Base-by-base conservation (phyloP, 2,329 filamentous ascomycete genomes). In the Cryphonectria nitschkei region DNA sequence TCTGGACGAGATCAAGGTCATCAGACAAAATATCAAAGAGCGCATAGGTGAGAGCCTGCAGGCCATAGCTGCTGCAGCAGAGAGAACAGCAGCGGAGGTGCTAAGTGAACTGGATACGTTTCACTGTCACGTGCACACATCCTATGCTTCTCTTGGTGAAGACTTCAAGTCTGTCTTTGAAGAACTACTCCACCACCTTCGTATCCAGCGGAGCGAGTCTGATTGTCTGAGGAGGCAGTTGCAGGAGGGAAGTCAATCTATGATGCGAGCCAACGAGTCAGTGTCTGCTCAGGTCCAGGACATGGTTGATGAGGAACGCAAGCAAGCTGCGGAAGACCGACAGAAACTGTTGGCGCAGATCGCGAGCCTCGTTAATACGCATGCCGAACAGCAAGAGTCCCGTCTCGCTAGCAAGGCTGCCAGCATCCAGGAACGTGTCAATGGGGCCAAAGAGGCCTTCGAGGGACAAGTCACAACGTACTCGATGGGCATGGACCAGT, bases 131-230 rank as follows among this genome's bases (percentile, higher is more conserved):
- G 87, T 98, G 41, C 94, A 97, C 76, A 83, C 88, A 16, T 98
- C 95, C 0, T 98, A 97, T 79, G 92, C 90, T 75, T 87, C 89
- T 1, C 87, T 98, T 1, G 94, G 94, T 11, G 90, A 91, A 72
- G 94, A 98, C 75, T 94, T 97, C 83, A 97, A 95, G 79, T 83
- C 84, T 6, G 88, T 95, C 34, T 97, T 98, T 75, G 94, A 97
- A 74, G 90, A 93, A 16, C 85, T 98, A 65, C 85, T 93, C 65
- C 89, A 87, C 73, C 91, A 94, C 75, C 86, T 98, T 69, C 88
- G 89, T 52, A 85, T 89, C 13, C 95, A 98, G 78, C 92, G 92
- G 76, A 84, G 85, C 11, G 94, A 98, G 78, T 92, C 92, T 0
- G 89, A 95, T 73, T 84, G 84, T 41, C 84, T 99, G 34, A 88